These are phyloP conservation scores for Solanum dulcamara DNA, from an alignment of 257 asterid species.

Conservation along the genomic window DNA sequence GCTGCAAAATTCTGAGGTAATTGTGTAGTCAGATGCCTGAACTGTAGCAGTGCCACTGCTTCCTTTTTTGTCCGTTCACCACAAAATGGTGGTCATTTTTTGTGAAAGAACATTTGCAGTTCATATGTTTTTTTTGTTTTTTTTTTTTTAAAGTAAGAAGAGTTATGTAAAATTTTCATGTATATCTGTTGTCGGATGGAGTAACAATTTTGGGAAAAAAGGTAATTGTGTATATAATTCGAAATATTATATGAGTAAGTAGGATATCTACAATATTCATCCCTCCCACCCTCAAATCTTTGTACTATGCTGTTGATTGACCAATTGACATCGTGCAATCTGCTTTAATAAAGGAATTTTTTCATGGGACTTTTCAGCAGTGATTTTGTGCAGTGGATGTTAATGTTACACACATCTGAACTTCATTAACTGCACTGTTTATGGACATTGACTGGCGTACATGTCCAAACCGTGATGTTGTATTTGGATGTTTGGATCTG, in stretches of 20 bases:
- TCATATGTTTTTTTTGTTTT: background rate
- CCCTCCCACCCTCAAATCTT: background rate
- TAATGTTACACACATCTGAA: background rate
- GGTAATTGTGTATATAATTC: background rate
- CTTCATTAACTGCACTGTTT: background rate
- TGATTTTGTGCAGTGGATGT: background rate
- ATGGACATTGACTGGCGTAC: background rate
- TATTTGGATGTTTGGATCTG: background rate
- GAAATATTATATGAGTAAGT: background rate
- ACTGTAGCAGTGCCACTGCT: slow-evolving; percentile 1
- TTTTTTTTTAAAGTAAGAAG: background rate
- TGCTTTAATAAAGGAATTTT: background rate
- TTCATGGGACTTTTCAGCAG: background rate
- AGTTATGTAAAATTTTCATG: background rate
- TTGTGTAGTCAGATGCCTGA: slow-evolving; percentile 11
- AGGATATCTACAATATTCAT: background rate
- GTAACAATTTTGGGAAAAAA: background rate
- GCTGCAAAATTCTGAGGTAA: slow-evolving; percentile 25
- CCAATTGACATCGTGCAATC: background rate
- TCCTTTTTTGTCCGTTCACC: background rate
- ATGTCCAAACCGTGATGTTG: background rate
- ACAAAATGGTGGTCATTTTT: background rate
- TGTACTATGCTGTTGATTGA: background rate
- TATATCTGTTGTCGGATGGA: background rate
- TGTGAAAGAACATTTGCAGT: background rate